phyloP scores from a whole-genome alignment of 2,329 filamentous ascomycete species.

The Sclerotinia sclerotiorum region DNA sequence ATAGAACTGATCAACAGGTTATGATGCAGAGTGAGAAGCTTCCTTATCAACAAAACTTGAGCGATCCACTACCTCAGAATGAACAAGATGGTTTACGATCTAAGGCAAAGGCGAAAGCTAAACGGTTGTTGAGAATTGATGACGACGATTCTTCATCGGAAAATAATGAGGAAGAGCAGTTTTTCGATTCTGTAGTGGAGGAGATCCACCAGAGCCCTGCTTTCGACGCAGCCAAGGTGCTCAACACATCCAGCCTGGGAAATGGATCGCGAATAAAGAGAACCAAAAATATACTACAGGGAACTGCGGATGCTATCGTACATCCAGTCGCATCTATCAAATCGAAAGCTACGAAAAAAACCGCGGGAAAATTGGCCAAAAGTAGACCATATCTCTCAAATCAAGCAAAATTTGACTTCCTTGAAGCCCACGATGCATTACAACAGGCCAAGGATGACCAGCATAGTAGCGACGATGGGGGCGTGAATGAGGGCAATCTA shows the following conservation, averaged over 20 bases:
- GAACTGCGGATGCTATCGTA: slow-evolving; percentile 24
- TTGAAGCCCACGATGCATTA: slow-evolving; percentile 40
- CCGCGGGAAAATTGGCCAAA: slow-evolving; percentile 31
- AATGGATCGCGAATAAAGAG: slow-evolving; percentile 23
- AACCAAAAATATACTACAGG: slow-evolving; percentile 25
- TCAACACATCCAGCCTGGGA: slow-evolving; percentile 24
- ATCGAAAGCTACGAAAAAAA: slow-evolving; percentile 27
- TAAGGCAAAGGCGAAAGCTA: slow-evolving; percentile 4
- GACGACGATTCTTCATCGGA: background rate
- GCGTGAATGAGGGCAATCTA: slow-evolving; percentile 27
- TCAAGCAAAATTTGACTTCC: slow-evolving; percentile 42
- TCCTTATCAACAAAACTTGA: slow-evolving; percentile 1
- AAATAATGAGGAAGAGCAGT: background rate
- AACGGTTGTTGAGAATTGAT: background rate
- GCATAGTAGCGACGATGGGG: slow-evolving; percentile 22
- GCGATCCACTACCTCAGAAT: background rate
- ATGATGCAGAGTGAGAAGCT: slow-evolving; percentile 16
- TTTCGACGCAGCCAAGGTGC: slow-evolving; percentile 30
- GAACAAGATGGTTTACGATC: slow-evolving; percentile 1
- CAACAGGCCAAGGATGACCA: slow-evolving; percentile 19
- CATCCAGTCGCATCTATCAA: slow-evolving; percentile 32
- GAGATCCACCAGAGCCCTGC: slow-evolving; percentile 31
- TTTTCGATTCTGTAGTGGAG: background rate
- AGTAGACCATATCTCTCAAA: slow-evolving; percentile 39
- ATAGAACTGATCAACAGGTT: background rate